Percentiles rank a stretch among this genome's conserved stretches.
Conservation (phyloP, 2,329 filamentous ascomycete species). For the Delphinella strobiligena region DNA sequence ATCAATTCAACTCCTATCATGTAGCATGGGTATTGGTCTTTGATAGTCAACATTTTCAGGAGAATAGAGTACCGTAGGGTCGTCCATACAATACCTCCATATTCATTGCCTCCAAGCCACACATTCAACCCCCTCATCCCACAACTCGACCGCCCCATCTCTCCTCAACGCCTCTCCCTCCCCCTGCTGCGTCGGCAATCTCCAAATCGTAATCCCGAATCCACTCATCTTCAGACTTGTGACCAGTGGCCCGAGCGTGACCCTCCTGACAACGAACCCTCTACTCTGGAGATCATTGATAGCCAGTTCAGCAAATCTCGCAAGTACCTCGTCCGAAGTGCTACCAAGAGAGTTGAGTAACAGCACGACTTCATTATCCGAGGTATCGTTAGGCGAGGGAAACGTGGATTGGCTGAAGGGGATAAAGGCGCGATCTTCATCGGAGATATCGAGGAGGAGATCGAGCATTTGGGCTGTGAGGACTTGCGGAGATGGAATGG, state of each 20-base stretch:
- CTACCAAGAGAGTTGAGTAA: slow-evolving; percentile 24
- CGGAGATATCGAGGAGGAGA: slow-evolving; percentile 21
- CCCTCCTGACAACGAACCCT: slow-evolving; percentile 20
- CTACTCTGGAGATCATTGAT: slow-evolving; percentile 17
- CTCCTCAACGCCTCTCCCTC: slow-evolving; percentile 18
- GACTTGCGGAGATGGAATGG: slow-evolving; percentile 20
- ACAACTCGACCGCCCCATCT: slow-evolving; percentile 19
- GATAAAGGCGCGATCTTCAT: slow-evolving; percentile 23
- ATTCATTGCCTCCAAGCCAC: slow-evolving; percentile 24
- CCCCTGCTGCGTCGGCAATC: slow-evolving; percentile 18
- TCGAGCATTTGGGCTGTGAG: slow-evolving; percentile 24
- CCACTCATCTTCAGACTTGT: slow-evolving; percentile 27
- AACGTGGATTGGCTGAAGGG: slow-evolving; percentile 21
- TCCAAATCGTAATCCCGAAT: slow-evolving; percentile 26
- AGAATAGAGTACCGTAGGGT: too few relatives aligned
- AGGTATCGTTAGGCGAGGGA: slow-evolving; percentile 8
- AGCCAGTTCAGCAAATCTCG: slow-evolving; percentile 22
- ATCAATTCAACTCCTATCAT: too few relatives aligned
- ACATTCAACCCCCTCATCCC: slow-evolving; percentile 24
- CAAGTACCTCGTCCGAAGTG: slow-evolving; percentile 24
- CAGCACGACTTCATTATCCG: slow-evolving; percentile 22
- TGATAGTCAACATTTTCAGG: too few relatives aligned
- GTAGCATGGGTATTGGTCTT: too few relatives aligned
- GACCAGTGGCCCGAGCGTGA: slow-evolving; percentile 23
- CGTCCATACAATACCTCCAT: background rate